Base-by-base conservation (phyloP, 1,284 basidiomycete genomes). In the Ceratobasidium sp. region DNA sequence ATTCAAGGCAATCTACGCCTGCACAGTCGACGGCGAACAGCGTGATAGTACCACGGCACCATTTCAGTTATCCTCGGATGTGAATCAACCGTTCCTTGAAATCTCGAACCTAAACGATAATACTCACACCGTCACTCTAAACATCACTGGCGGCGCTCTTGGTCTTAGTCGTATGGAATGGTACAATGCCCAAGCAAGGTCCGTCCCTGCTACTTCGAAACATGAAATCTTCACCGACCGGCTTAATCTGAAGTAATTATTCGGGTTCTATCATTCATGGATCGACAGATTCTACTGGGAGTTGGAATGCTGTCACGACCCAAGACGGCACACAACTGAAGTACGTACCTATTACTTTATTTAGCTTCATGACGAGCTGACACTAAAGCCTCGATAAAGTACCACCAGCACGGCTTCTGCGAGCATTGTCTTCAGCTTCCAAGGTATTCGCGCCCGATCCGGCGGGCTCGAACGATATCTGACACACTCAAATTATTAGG, bases 131-230 rank as follows among this genome's bases (percentile, higher is more conserved):
- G 23, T 59, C 26, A 59, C 56, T 26, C 38, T 59, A 28, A 59
- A 59, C 17, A 15, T 59, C 38, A 59, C 56, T 20, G 56, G 12
- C 17, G 56, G 56, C 17, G 56, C 12, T 59, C 12, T 59, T 5
- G 56, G 56, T 17, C 12, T 59, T 28, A 59, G 56, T 28, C 56
- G 23, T 17, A 26, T 59, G 56, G 56, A 26, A 59, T 59, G 56
- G 56, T 59, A 59, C 56, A 59, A 59, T 28, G 17, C 56, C 26
- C 56, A 59, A 59, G 56, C 56, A 59, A 59, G 56, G 56, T 28
- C 23, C 7, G 56, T 28, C 2, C 38, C 23, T 59, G 5, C 56
- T 33, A 28, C 56, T 59, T 23, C 17, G 17, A 28, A 56, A 28
- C 5, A 17, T 33, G 17, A 23, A 17, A 28, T 59, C 6, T 48